Base-by-base conservation (phyloP, 2,329 filamentous ascomycete species). In the Aspergillus eucalypticola region DNA sequence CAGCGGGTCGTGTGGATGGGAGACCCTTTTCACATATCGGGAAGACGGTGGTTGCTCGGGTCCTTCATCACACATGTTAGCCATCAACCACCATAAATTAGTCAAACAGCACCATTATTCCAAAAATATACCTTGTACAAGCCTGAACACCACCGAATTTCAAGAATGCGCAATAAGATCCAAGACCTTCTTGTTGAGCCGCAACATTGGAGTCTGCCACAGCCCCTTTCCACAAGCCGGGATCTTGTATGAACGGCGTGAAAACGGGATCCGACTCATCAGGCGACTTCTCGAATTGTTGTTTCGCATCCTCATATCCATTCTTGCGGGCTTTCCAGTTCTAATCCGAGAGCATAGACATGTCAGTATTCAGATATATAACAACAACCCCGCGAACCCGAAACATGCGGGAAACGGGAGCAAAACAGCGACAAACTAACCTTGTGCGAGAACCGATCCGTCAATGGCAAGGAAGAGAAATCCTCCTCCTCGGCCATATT, bases 251-350 rank as follows among this genome's bases (percentile, higher is more conserved):
- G 71, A 98, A 99, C 1, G 94, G 92, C 68, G 88, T 85, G 70
- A 99, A 97, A 38, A 88, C 88, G 11, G 92, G 88, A 73, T 96
- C 90, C 68, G 88, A 85, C 74, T 98, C 94, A 78, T 93, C 89
- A 62, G 91, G 88, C 5, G 93, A 92, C 60, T 86, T 82, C 73
- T 92, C 89, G 76, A 99, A 98, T 67, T 89, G 86, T 76, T 95
- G 93, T 42, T 90, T 86, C 19, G 92, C 93, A 67, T 95, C 92
- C 83, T 99, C 95, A 75, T 98, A 99, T 56, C 88, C 95, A 73
- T 87, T 88, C 80, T 99, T 99, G 72, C 95, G 87, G 44, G 96
- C 93, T 84, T 99, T 99, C 95, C 95, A 99, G 72, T 90, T 86
- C 90, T 90, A 69, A 32, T 44, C 39, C 15, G 15, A 56, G 56